Evolutionary conservation across 192 early-diverging fungal genomes (phyloP).

Genomic region (Umbelopsis ramanniana): DNA sequence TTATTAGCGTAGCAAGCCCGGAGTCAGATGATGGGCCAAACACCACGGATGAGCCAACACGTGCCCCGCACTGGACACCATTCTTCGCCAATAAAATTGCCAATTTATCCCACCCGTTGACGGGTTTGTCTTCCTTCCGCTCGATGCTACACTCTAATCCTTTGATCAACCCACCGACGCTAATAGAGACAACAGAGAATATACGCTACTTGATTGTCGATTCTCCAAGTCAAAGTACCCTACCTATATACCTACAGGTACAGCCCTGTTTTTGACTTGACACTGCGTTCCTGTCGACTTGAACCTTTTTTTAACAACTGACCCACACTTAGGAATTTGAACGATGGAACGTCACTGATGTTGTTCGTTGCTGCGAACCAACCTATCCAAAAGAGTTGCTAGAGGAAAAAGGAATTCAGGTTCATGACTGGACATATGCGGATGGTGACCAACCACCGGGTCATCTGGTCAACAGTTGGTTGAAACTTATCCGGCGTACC

Average conservation of each 20-base stretch:
- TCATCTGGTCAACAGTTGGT: constrained; percentile 53
- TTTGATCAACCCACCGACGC: constrained; percentile 51
- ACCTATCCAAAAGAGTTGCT: constrained; percentile 65
- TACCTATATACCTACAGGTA: constrained; percentile 57
- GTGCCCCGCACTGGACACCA: constrained; percentile 2
- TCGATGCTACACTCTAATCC: constrained; percentile 2
- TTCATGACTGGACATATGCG: constrained; percentile 44
- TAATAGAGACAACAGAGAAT: constrained; percentile 49
- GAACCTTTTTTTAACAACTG: background rate
- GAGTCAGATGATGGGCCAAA: background rate
- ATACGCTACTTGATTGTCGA: constrained; percentile 80
- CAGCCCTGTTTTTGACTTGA: background rate
- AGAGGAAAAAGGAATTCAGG: constrained; percentile 53
- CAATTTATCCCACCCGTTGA: background rate
- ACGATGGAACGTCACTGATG: constrained; percentile 67
- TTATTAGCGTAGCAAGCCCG: too few species aligned
- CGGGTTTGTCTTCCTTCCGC: background rate
- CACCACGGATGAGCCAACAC: background rate
- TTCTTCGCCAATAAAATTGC: background rate
- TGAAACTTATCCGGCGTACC: constrained; percentile 60
- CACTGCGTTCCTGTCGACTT: background rate
- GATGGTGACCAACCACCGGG: constrained; percentile 29
- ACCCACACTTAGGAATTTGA: constrained; percentile 50
- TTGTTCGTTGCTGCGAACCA: constrained; percentile 80
- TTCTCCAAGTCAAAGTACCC: constrained; percentile 69